Evolutionary conservation across 164 flowering plant species (phyloP).

Genomic region (Houttuynia cordata): DNA sequence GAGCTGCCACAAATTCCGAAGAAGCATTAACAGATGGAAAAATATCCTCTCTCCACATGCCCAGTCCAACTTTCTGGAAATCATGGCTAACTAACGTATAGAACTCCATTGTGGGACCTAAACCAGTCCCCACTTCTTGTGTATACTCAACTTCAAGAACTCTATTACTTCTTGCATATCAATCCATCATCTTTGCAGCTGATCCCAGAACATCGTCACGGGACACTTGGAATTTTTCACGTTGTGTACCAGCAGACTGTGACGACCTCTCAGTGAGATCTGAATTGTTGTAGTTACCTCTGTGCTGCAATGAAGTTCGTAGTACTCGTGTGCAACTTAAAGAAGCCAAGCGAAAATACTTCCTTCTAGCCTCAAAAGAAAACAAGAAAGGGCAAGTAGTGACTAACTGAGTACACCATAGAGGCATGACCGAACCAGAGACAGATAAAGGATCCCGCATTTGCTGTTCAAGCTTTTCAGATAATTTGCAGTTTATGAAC

Average conservation of each 20-base stretch:
- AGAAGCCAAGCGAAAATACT: constrained; percentile 54
- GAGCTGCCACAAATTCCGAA: constrained; percentile 21
- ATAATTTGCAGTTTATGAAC: constrained; percentile 60
- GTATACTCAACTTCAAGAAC: constrained; percentile 61
- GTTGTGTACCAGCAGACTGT: constrained; percentile 22
- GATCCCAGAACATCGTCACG: constrained; percentile 59
- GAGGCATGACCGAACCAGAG: constrained; percentile 57
- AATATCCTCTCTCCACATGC: constrained; percentile 84
- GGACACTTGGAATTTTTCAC: constrained; percentile 53
- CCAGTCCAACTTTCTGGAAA: constrained; percentile 65
- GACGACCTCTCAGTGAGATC: constrained; percentile 31
- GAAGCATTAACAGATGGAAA: constrained; percentile 3
- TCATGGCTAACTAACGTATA: constrained; percentile 81
- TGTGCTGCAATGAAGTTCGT: constrained; percentile 6
- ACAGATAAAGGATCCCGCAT: constrained; percentile 60
- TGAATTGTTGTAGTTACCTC: constrained; percentile 16
- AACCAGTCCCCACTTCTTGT: constrained; percentile 96
- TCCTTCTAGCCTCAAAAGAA: constrained; percentile 65
- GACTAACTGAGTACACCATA: constrained; percentile 77
- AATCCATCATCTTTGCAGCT: constrained; percentile 63
- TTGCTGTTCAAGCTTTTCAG: constrained; percentile 88
- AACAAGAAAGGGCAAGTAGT: constrained; percentile 67
- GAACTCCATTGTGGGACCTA: constrained; percentile 95
- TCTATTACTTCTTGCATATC: constrained; percentile 30
- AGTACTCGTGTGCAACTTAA: constrained; percentile 29